Evolutionary conservation across 129 eudicot genomes (phyloP), one percentile per base, ranked within the genome.

Genomic region (Tanacetum coccineum): DNA sequence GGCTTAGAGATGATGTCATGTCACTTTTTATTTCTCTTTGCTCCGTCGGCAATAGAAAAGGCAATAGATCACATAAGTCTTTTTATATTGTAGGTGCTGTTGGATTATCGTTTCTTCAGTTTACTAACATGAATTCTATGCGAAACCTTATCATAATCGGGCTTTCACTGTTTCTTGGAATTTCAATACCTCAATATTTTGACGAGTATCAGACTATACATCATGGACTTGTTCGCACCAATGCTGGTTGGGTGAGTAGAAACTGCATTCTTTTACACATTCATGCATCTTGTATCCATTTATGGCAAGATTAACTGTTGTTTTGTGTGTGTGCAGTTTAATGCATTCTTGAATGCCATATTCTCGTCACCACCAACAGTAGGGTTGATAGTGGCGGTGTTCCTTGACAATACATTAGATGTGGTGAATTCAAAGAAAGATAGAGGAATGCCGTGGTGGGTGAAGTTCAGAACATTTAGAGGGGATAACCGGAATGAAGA

Each of bases 111-210:
- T 94, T 94, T 80, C 93, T 94, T 42, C 99, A 94, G 76, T 94
- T 94, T 85, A 94, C 99, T 1, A 94, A 94, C 80, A 84, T 94
- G 99, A 94, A 94, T 70, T 89, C 93, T n/a, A 94, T 94, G 99
- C 87, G 99, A 78, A 94, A 89, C 75, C 97, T 94, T 63, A 50
- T 86, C 53, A 94, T 94, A 66, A 94, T 93, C 4, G 99, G 99
- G 44, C 86, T 94, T 40, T 89, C 99, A 13, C 88, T 94, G 15
- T 94, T 94, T 85, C 97, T 94, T 7, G 99, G 99, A 71, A 84
- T 94, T 63, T 93, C 99, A 0, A 82, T 93, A 59, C 99, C 99
- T 47, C 96, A 93, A 67, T 93, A 80, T 75, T 89, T 93, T 68
- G 59, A 73, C 11, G 86, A 86, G 48, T 93, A 93, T 65, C 79